Evolutionary conservation across 192 early-diverging fungal species (phyloP).

Genomic region (Umbelopsis isabellina): DNA sequence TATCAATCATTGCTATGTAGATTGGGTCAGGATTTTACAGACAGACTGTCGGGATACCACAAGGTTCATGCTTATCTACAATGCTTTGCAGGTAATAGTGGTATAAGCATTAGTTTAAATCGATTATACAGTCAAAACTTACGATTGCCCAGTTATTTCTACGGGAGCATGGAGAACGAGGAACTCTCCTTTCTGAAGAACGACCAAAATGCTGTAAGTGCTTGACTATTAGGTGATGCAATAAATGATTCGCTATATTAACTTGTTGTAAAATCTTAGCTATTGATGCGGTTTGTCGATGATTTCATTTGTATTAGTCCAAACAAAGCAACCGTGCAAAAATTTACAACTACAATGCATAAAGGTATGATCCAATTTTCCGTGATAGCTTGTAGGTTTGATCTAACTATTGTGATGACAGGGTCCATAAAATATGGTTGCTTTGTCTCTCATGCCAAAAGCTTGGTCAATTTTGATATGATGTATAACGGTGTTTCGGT

Average conservation of each 20-base stretch:
- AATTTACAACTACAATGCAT: conserved; percentile 64
- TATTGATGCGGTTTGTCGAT: conserved; percentile 79
- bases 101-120: background rate
- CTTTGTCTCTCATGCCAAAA: conserved; percentile 74
- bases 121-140: background rate
- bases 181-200: conserved; percentile 49
- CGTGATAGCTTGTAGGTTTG: conserved; percentile 28
- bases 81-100: conserved; percentile 77
- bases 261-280: conserved; percentile 29
- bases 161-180: conserved; percentile 71
- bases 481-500: conserved; percentile 39
- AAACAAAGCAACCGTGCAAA: conserved; percentile 44
- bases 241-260: background rate
- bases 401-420: background rate
- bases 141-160: conserved; percentile 61
- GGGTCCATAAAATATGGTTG: conserved; percentile 74
- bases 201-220: conserved; percentile 48
- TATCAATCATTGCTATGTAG: background rate
- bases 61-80: conserved; percentile 87
- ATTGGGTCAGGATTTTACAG: conserved; percentile 62
- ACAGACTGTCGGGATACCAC: conserved; percentile 85
- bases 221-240: background rate
- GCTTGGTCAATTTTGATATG: conserved; percentile 75
- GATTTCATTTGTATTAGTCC: conserved; percentile 83
- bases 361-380: conserved; percentile 42